A percentile compares a stretch with the other conserved stretches of the same genome.
phyloP scores from a whole-genome alignment of 345 rosid species.

The Heritiera fomes region DNA sequence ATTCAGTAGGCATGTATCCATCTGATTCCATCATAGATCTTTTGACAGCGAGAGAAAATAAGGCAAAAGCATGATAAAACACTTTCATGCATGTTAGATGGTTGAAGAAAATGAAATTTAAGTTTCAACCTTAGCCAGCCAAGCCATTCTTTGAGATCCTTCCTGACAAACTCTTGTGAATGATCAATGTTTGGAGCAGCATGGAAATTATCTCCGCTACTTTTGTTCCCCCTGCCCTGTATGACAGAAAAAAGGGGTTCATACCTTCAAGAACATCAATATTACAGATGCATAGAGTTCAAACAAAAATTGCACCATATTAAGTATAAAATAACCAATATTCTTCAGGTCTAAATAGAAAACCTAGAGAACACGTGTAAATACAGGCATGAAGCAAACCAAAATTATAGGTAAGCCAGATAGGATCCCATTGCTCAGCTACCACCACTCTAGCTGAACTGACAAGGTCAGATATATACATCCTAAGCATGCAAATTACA shows the following conservation, averaged over 20 bases:
- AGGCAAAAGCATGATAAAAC: background rate
- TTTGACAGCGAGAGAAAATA: background rate
- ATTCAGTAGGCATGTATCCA: background rate
- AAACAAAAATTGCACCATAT: background rate
- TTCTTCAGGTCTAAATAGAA: background rate
- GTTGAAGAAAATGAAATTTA: constrained; percentile 19
- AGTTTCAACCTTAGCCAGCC: constrained; percentile 76
- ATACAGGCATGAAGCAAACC: background rate
- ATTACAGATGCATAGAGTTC: background rate
- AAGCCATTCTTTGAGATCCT: constrained; percentile 93
- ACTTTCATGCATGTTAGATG: constrained; percentile 6
- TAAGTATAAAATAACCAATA: constrained; percentile 12
- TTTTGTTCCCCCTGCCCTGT: constrained; percentile 97
- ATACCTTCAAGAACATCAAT: background rate
- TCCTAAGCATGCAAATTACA: background rate
- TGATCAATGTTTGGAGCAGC: constrained; percentile 99
- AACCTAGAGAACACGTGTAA: background rate
- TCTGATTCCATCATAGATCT: background rate
- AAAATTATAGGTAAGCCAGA: background rate
- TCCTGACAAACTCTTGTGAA: constrained; percentile 94
- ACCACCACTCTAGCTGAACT: background rate
- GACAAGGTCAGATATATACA: background rate
- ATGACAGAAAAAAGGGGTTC: constrained; percentile 22
- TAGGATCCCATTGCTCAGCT: background rate
- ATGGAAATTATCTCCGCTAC: constrained; percentile 96